These are phyloP conservation scores for Polyrhizophydium stewartii DNA, from an alignment of 371 early-diverging fungal species.

Conservation along the genomic window DNA sequence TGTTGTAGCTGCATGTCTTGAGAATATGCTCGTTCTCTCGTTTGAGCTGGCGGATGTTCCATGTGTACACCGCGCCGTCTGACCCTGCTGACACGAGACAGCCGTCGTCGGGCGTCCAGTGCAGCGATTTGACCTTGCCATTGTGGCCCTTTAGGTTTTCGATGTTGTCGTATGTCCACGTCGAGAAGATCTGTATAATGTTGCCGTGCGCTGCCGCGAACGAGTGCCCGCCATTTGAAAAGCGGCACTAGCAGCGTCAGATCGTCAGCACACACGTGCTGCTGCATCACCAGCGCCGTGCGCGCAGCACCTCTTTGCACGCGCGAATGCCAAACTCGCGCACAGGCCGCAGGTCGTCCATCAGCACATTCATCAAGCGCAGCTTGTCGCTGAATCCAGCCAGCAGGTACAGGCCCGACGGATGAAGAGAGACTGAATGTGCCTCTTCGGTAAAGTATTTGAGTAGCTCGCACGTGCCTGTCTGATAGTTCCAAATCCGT, in stretches of 20 bases:
- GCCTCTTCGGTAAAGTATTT: slow-evolving; percentile 48
- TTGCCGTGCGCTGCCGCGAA: slow-evolving; percentile 53
- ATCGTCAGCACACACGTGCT: no score
- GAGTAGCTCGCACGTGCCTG: slow-evolving; percentile 37
- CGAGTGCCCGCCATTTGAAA: slow-evolving; percentile 53
- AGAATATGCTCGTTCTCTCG: slow-evolving; percentile 49
- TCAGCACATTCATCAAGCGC: slow-evolving; percentile 44
- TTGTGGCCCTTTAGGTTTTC: slow-evolving; percentile 52
- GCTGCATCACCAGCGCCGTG: not conserved
- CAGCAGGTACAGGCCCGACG: slow-evolving; percentile 46
- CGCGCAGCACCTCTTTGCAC: slow-evolving; percentile 41
- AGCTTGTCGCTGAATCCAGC: slow-evolving; percentile 54
- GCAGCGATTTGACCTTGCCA: slow-evolving; percentile 44
- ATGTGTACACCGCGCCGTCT: slow-evolving; percentile 52
- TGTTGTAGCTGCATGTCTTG: slow-evolving; percentile 44
- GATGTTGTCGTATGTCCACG: slow-evolving; percentile 49
- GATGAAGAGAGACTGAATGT: slow-evolving; percentile 43
- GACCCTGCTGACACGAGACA: slow-evolving; percentile 41
- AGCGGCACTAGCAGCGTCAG: no score
- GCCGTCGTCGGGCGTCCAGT: slow-evolving; percentile 49
- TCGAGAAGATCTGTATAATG: slow-evolving; percentile 44
- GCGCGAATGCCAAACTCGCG: slow-evolving; percentile 45
- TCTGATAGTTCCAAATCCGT: slow-evolving; percentile 50
- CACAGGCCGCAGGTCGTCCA: slow-evolving; percentile 47
- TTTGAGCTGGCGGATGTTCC: slow-evolving; percentile 42